A percentile compares a stretch with the other conserved stretches of the same genome.
Conservation (phyloP, 352 stramenopile genomes). For the Pythium dissimile region DNA sequence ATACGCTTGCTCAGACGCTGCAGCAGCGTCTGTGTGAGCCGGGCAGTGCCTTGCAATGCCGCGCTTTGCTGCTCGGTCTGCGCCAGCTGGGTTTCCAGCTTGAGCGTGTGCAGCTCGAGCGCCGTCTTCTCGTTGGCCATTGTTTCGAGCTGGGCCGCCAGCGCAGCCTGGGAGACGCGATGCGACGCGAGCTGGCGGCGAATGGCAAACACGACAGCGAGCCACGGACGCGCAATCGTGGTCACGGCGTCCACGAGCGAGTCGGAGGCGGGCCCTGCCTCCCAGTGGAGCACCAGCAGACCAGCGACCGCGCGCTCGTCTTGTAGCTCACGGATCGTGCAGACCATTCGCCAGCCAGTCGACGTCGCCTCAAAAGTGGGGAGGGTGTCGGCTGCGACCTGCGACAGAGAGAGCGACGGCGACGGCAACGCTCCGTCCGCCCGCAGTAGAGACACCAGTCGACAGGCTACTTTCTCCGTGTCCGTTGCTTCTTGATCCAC, state of each 20-base stretch:
- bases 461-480: neutral
- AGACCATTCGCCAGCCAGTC: neutral
- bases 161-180: neutral
- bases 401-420: too few relatives aligned
- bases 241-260: constrained; percentile 2
- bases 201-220: neutral
- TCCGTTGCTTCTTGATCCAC: neutral
- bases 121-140: neutral
- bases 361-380: neutral
- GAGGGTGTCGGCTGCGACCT: too few relatives aligned
- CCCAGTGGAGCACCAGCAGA: constrained; percentile 4
- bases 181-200: neutral
- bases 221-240: constrained; percentile 6
- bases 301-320: neutral
- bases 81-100: neutral
- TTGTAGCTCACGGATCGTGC: neutral
- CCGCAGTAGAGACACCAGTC: neutral
- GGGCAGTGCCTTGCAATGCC: neutral
- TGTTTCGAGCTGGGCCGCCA: neutral
- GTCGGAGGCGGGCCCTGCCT: neutral
- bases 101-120: constrained; percentile 6
- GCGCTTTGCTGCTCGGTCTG: constrained; percentile 4
- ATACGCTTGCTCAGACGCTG: neutral
- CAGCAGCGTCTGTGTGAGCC: neutral
- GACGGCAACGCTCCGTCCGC: neutral